phyloP scores from a whole-genome alignment of 2,329 filamentous ascomycete genomes.

The Thelonectria olida region DNA sequence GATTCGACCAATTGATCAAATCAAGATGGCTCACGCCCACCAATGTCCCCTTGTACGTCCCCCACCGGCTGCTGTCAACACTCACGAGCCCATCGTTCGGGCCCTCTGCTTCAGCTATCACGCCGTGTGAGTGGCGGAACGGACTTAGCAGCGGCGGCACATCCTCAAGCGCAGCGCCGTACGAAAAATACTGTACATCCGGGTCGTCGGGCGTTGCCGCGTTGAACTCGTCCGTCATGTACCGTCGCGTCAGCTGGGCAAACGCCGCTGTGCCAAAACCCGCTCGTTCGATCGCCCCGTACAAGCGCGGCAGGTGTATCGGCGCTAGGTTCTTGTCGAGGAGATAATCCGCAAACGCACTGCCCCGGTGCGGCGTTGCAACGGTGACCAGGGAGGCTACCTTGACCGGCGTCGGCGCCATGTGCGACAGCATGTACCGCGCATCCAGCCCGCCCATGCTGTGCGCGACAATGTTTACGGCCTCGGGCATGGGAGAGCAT shows the following conservation, averaged over 20 bases:
- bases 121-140: constrained; percentile 61
- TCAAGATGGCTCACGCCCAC: constrained; percentile 70
- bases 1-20: constrained; percentile 74
- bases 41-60: constrained; percentile 70
- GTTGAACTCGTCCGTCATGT: constrained; percentile 70
- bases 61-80: constrained; percentile 69
- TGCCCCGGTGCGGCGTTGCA: constrained; percentile 65
- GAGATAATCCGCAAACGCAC: constrained; percentile 63
- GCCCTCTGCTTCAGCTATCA: constrained; percentile 63
- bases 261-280: constrained; percentile 70
- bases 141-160: constrained; percentile 69
- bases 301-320: constrained; percentile 62
- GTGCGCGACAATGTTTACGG: constrained; percentile 82
- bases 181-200: constrained; percentile 68
- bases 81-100: constrained; percentile 75
- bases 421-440: constrained; percentile 70
- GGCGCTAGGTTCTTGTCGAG: constrained; percentile 51
- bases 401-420: constrained; percentile 56
- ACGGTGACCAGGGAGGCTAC: constrained; percentile 64
- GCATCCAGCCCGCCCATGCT: constrained; percentile 74
- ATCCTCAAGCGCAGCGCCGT: constrained; percentile 60
- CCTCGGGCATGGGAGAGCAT: constrained; percentile 44
- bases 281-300: constrained; percentile 58
- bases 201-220: constrained; percentile 62
- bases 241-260: constrained; percentile 65